Base-by-base conservation (phyloP, 768 basidiomycete genomes). In the Tylopilus rubrobrunneus region DNA sequence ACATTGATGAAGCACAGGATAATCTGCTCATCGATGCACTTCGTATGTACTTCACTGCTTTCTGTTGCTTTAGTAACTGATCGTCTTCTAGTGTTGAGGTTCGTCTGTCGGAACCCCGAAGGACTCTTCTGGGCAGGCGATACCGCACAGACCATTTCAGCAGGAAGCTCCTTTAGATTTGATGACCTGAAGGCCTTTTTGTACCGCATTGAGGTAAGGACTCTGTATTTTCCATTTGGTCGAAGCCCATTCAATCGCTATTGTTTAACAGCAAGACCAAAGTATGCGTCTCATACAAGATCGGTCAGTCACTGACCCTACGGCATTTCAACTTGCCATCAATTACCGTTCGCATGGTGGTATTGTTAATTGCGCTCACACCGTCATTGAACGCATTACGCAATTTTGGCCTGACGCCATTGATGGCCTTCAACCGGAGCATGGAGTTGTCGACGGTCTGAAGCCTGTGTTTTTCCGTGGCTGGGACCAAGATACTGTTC, bases 41-140 rank as follows among this genome's bases (percentile, higher is more conserved):
- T 15, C 56, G 86, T 87, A 65, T 34, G 78, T 64, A 11, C 37
- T 25, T n/a, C 36, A 6, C 15, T 31, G 1, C 11, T 17, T 31
- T n/a, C n/a, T 45, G 3, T 4, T 41, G 27, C 40, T 48, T 23
- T 17, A 1, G 14, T n/a, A 21, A 39, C 33, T 69, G 17, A 69
- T 12, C 1, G 49, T 7, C 28, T 39, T 29, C 25, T 52, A 89
- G 87, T 89, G 5, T 66, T 89, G 39, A 72, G 86, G 29, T 72
- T 73, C 0, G 62, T 89, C n/a, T 88, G 85, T 56, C 67, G 67
- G 11, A 88, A 88, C 60, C 76, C 80, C 0, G 71, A 86, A 48
- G 87, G 87, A 0, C 67, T 88, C 19, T 85, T 89, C 56, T 89
- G 86, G 85, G 87, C 86, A 2, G 88, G 89, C 0, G 88, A 90